phyloP scores from a whole-genome alignment of 371 early-diverging fungal genomes.

The Phascolomyces articulosus region DNA sequence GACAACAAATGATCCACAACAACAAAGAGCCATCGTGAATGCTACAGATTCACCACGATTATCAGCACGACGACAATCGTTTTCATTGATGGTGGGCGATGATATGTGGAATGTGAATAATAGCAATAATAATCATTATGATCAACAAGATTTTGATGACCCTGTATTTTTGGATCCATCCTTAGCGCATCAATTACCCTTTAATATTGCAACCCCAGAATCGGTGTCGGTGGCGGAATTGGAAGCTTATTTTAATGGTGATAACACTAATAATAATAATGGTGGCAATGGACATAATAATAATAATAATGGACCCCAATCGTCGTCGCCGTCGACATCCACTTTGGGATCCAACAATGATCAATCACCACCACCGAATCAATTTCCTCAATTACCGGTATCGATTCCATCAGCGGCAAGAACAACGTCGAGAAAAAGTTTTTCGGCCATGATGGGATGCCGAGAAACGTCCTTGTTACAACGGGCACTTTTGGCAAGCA shows the following conservation, averaged over 20 bases:
- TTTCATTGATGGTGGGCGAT: slow-evolving; percentile 35
- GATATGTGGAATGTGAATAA: slow-evolving; percentile 44
- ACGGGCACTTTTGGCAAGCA: slow-evolving; percentile 34
- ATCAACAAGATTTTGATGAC: slow-evolving; percentile 41
- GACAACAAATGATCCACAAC: background rate
- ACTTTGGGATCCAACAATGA: too few species aligned
- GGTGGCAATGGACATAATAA: too few species aligned
- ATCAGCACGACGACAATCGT: slow-evolving; percentile 13
- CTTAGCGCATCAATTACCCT: slow-evolving; percentile 21
- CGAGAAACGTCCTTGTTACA: slow-evolving; percentile 33
- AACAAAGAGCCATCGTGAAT: background rate
- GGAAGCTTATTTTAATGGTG: slow-evolving; percentile 43
- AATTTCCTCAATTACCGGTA: background rate
- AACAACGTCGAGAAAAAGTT: slow-evolving; percentile 20
- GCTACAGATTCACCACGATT: slow-evolving; percentile 10
- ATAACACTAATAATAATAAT: slow-evolving; percentile 4
- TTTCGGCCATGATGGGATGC: slow-evolving; percentile 14
- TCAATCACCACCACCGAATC: background rate
- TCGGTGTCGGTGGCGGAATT: slow-evolving; percentile 51
- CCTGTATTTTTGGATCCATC: slow-evolving; percentile 35
- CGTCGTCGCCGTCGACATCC: slow-evolving; percentile 8
- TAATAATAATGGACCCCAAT: background rate
- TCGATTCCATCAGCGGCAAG: slow-evolving; percentile 8
- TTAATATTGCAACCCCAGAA: slow-evolving; percentile 51
- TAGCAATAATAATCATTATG: slow-evolving; percentile 35